Percentiles rank a stretch among this genome's conserved stretches.
Conservation (phyloP, 2,329 filamentous ascomycete genomes). For the Alternaria consortialis region DNA sequence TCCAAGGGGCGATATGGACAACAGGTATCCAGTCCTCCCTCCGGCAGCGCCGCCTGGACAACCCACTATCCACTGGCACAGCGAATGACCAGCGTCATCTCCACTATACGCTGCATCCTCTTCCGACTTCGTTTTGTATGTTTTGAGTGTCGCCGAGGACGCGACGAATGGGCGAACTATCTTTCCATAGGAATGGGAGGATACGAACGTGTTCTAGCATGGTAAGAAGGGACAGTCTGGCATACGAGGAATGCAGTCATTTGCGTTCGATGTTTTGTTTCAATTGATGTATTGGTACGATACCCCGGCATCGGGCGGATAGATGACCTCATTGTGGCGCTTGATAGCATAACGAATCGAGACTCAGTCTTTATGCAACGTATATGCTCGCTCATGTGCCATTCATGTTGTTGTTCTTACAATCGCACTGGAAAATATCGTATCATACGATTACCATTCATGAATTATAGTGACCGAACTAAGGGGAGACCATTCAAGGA, state of each 20-base stretch:
- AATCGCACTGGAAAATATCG: not conserved
- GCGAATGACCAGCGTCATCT: not conserved
- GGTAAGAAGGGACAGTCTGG: not conserved
- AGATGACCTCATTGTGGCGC: not conserved
- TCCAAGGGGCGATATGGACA: not conserved
- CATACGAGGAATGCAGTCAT: not conserved
- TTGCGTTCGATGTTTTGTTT: not conserved
- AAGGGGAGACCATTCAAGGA: not conserved
- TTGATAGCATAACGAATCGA: not conserved
- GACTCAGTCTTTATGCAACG: not conserved
- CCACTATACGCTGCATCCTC: not conserved
- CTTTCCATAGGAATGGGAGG: not conserved
- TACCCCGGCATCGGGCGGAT: slow-evolving; percentile 6
- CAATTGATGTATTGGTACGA: slow-evolving; percentile 7
- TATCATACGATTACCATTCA: not conserved
- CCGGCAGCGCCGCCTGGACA: not conserved
- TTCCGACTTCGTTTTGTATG: not conserved
- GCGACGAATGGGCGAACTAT: not conserved
- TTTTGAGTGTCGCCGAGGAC: not conserved
- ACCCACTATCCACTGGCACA: not conserved
- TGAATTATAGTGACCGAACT: not conserved
- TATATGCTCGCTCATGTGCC: not conserved
- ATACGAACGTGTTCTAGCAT: not conserved
- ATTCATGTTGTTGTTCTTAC: not conserved
- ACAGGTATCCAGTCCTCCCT: too few relatives aligned